Evolutionary conservation across 495 filamentous ascomycete genomes (phyloP), one percentile per base, ranked within the genome.

Genomic region (Lichina pygmaea): DNA sequence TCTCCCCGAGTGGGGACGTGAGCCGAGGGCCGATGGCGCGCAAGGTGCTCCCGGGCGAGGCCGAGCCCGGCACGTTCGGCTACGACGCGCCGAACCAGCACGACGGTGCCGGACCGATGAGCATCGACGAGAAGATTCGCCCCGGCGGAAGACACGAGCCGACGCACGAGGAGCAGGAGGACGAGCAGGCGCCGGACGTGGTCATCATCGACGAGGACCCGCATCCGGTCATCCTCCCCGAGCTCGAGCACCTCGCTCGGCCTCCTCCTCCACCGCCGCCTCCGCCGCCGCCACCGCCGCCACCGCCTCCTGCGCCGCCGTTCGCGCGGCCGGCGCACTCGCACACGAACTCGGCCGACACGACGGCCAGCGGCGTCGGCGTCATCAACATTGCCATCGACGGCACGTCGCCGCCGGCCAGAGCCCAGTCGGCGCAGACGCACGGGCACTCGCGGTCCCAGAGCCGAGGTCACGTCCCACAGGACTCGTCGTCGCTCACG

Each of bases 361-460:
- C 17, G 10, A 37, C 16, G 17, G 10, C 13, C 11, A 42, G 36
- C 36, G 44, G 44, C 0, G 38, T 46, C 3, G 48, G 48, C 8
- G 48, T 49, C 10, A 49, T 49, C 37, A 47, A 46, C 31, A 49
- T 49, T 24, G 48, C 30, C 36, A 49, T 49, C 6, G 48, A 49
- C 6, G 48, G 31, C 17, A 30, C 34, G 8, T 46, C 45, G 16
- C 16, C 16, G 45, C 33, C 13, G 24, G 24, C 2, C 34, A 6
- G 44, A 6, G 1, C 8, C 6, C 33, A 15, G 8, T 39, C 36
- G 24, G 31, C 33, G 9, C 24, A 16, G n/a, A 7, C 44, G 13
- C 33, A 41, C 38, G 10, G 38, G 15, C 15, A 43, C 16, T 12
- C 11, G 16, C 13, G 33, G 8, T 11, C 11, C 33, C 44, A 32